phyloP scores from a whole-genome alignment of 345 rosid genomes.

The Boechera stricta region DNA sequence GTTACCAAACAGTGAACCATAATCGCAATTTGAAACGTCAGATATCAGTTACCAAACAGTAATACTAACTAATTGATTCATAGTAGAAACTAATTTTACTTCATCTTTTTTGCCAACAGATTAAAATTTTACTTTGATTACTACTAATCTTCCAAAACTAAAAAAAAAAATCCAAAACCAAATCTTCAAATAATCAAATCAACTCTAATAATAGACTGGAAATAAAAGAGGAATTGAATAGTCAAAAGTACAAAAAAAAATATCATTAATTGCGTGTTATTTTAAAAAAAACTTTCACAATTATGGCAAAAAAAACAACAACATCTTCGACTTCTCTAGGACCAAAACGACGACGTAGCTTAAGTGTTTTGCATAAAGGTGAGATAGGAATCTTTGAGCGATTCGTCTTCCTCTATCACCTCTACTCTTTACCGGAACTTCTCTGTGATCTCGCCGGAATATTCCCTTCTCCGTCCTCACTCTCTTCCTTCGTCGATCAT shows the following conservation, averaged over 20 bases:
- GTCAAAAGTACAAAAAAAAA: not conserved
- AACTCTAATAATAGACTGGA: not conserved
- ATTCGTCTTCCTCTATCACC: slow-evolving; percentile 31
- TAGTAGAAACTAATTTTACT: not conserved
- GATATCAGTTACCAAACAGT: not conserved
- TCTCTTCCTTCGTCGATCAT: not conserved
- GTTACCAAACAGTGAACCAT: not conserved
- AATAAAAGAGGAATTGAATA: not conserved
- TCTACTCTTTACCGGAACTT: slow-evolving; percentile 19
- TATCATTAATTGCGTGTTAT: not conserved
- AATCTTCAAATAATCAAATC: not conserved
- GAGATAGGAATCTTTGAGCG: slow-evolving; percentile 35
- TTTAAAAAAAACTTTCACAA: not conserved
- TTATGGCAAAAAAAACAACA: not conserved
- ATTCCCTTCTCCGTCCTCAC: not conserved
- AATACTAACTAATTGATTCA: not conserved
- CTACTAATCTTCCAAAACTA: not conserved
- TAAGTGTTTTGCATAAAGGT: slow-evolving; percentile 18
- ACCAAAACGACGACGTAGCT: slow-evolving; percentile 11
- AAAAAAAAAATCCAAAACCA: not conserved
- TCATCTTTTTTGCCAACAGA: not conserved
- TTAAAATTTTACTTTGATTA: not conserved
- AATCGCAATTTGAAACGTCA: not conserved
- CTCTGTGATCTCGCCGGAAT: slow-evolving; percentile 35
- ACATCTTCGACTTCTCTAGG: not conserved